These are phyloP conservation scores for Apiospora rasikravindrae DNA, from an alignment of 2,329 filamentous ascomycete species.

Conservation along the genomic window DNA sequence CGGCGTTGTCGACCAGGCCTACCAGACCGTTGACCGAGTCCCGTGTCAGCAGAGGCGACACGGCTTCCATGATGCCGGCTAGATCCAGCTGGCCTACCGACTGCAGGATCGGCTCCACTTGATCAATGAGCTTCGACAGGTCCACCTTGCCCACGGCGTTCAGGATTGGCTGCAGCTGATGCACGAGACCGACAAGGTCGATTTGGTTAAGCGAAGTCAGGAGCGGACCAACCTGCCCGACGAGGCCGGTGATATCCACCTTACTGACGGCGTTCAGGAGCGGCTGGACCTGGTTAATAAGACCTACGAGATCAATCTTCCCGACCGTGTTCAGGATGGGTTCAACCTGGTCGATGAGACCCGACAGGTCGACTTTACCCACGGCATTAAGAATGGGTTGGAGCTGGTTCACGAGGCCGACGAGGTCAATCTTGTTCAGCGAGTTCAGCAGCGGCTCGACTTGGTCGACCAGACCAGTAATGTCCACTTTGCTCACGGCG, in stretches of 20 bases:
- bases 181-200: slow-evolving; percentile 41
- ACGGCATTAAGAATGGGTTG: slow-evolving; percentile 44
- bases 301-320: slow-evolving; percentile 41
- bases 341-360: slow-evolving; percentile 5
- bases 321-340: slow-evolving; percentile 29
- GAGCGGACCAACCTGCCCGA: slow-evolving; percentile 36
- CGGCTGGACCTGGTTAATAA: slow-evolving; percentile 40
- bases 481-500: slow-evolving; percentile 38
- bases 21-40: slow-evolving; percentile 36
- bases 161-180: slow-evolving; percentile 40
- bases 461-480: slow-evolving; percentile 42
- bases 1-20: slow-evolving; percentile 34
- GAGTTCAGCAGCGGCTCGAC: slow-evolving; percentile 44
- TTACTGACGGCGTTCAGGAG: slow-evolving; percentile 34
- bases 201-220: slow-evolving; percentile 36
- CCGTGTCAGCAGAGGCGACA: slow-evolving; percentile 39
- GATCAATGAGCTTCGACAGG: slow-evolving; percentile 41
- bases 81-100: slow-evolving; percentile 36
- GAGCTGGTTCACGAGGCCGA: slow-evolving; percentile 40
- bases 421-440: slow-evolving; percentile 41
- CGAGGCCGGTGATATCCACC: slow-evolving; percentile 33
- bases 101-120: slow-evolving; percentile 42
- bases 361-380: slow-evolving; percentile 44
- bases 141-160: slow-evolving; percentile 45
- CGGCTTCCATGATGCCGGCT: slow-evolving; percentile 33